phyloP scores from a whole-genome alignment of 768 basidiomycete species.

The Agaricus blazei region DNA sequence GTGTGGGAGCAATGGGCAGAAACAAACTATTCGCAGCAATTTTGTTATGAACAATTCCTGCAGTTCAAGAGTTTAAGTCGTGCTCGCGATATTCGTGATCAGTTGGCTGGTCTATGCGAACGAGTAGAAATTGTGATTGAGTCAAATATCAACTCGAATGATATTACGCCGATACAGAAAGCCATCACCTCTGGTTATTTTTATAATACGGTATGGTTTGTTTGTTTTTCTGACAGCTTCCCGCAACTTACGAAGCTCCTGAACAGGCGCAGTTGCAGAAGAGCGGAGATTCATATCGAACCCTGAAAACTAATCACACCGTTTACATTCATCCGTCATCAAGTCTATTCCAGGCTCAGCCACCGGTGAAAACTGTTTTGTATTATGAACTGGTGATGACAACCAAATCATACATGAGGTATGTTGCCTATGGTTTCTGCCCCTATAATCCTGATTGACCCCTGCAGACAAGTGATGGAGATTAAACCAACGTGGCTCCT shows the following conservation, averaged over 20 bases:
- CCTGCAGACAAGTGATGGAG: conserved; percentile 88
- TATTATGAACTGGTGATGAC: conserved; percentile 99
- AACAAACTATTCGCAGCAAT: conserved; percentile 94
- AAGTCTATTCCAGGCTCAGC: conserved; percentile 91
- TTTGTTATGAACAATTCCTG: conserved; percentile 93
- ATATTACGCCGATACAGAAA: conserved; percentile 92
- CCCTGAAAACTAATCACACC: conserved; percentile 92
- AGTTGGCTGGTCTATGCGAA: conserved; percentile 92
- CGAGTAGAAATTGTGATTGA: conserved; percentile 91
- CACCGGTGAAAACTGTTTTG: conserved; percentile 82
- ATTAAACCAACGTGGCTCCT: conserved; percentile 94
- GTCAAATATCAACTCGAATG: conserved; percentile 87
- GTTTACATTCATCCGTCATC: conserved; percentile 97
- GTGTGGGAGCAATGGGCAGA: conserved; percentile 99
- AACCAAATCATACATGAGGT: conserved; percentile 93
- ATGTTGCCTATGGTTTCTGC: conserved; percentile 14
- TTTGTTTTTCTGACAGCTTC: neutral
- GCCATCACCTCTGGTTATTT: conserved; percentile 94
- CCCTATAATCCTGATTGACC: neutral
- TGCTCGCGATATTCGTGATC: conserved; percentile 94
- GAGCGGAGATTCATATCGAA: conserved; percentile 95
- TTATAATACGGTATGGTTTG: conserved; percentile 74
- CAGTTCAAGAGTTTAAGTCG: conserved; percentile 93
- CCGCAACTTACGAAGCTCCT: neutral
- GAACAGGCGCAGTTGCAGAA: conserved; percentile 84